Evolutionary conservation across 1,284 basidiomycete genomes (phyloP).

Genomic region (Vanrija pseudolonga): DNA sequence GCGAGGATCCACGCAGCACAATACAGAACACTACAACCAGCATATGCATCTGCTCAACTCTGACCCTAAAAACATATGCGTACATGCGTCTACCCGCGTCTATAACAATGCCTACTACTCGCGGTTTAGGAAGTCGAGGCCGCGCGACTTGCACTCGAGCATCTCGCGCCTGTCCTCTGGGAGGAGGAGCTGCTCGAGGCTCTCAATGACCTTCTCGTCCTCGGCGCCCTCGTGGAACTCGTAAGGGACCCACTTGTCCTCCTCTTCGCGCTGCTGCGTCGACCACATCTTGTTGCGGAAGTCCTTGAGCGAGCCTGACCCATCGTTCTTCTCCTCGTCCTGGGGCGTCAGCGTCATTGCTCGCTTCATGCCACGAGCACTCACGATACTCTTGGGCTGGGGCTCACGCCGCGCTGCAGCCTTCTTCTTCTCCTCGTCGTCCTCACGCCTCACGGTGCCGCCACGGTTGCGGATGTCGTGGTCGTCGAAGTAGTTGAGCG

Average conservation of each 20-base stretch:
- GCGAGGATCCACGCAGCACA: too few relatives aligned
- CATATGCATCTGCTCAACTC: too few relatives aligned
- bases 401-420: constrained; percentile 16
- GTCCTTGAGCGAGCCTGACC: constrained; percentile 44
- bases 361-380: background rate
- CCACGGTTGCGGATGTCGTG: constrained; percentile 23
- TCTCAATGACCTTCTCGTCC: constrained; percentile 27
- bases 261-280: constrained; percentile 33
- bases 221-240: constrained; percentile 36
- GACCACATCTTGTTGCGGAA: constrained; percentile 48
- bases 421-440: constrained; percentile 32
- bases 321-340: constrained; percentile 44
- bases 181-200: constrained; percentile 32
- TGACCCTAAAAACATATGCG: background rate
- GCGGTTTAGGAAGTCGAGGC: constrained; percentile 41
- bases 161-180: constrained; percentile 28
- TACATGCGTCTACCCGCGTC: background rate
- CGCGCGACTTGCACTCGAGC: constrained; percentile 34
- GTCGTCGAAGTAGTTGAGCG: constrained; percentile 42
- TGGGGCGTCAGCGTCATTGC: background rate
- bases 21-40: too few relatives aligned
- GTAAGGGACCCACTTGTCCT: constrained; percentile 45
- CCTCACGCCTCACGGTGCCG: constrained; percentile 12
- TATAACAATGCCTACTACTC: background rate
- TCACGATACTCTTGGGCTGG: constrained; percentile 14